A percentile compares a stretch with the other conserved stretches of the same genome.
These are phyloP conservation scores for Baorangia bicolor DNA, from an alignment of 768 basidiomycete species.

Conservation along the genomic window DNA sequence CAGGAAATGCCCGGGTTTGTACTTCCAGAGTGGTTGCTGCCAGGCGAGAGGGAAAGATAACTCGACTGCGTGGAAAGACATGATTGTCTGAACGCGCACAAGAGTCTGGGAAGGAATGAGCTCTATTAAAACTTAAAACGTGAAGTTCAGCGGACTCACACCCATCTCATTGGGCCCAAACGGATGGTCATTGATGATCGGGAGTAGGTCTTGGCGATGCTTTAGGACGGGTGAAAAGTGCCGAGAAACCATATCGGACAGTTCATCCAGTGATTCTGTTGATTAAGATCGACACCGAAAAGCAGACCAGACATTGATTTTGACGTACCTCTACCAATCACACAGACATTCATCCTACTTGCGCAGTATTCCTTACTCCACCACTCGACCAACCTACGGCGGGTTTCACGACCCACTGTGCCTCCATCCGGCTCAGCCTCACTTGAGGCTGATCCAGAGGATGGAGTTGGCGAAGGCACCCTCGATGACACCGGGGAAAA, in stretches of 20 bases:
- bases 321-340: conserved; percentile 71
- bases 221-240: conserved; percentile 74
- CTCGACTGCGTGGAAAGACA: conserved; percentile 82
- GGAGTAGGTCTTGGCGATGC: conserved; percentile 57
- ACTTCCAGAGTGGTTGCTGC: conserved; percentile 70
- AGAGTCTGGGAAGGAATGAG: conserved; percentile 52
- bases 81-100: conserved; percentile 85
- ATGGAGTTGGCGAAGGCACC: conserved; percentile 58
- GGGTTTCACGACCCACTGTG: conserved; percentile 73
- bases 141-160: conserved; percentile 43
- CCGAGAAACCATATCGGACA: conserved; percentile 58
- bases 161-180: conserved; percentile 71
- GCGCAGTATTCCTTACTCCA: conserved; percentile 82
- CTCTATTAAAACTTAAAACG: conserved; percentile 10
- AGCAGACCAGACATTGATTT: neutral
- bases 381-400: conserved; percentile 80
- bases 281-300: neutral
- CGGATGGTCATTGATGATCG: conserved; percentile 69
- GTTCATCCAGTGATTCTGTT: conserved; percentile 72
- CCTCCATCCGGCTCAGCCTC: conserved; percentile 76
- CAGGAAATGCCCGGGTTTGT: conserved; percentile 76
- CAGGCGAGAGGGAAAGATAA: conserved; percentile 77
- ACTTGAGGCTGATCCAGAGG: conserved; percentile 48
- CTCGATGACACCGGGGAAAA: conserved; percentile 54
- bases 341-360: conserved; percentile 74